A percentile compares a stretch with the other conserved stretches of the same genome.
Evolutionary conservation across 352 stramenopile species (phyloP).

Genomic region (Globisporangium cystogenes): DNA sequence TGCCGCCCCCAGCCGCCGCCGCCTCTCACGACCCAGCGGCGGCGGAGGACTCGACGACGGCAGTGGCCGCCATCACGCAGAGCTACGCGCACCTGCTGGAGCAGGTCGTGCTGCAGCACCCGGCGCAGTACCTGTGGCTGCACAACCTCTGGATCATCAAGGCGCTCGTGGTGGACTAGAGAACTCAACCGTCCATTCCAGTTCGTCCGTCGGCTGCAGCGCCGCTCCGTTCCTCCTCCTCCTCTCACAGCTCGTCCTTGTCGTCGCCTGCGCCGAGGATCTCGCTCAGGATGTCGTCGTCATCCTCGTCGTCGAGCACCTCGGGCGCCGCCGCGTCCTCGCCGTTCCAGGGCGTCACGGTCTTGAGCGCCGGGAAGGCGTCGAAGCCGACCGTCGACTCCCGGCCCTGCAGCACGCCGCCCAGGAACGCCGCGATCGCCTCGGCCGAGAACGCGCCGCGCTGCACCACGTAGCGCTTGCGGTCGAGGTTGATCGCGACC

Average conservation of each 20-base stretch:
- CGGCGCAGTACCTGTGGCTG: slow-evolving; percentile 54
- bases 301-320: slow-evolving; percentile 71
- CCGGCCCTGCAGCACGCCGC: slow-evolving; percentile 62
- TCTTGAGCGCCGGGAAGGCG: slow-evolving; percentile 55
- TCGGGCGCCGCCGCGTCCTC: slow-evolving; percentile 65
- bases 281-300: slow-evolving; percentile 86
- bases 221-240: not conserved
- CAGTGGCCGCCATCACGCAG: slow-evolving; percentile 22
- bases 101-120: slow-evolving; percentile 18
- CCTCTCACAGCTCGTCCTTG: slow-evolving; percentile 77
- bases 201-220: too few relatives aligned
- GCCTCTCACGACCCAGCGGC: not conserved
- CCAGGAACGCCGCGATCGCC: slow-evolving; percentile 70
- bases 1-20: not conserved
- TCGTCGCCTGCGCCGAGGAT: slow-evolving; percentile 46
- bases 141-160: slow-evolving; percentile 39
- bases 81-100: slow-evolving; percentile 35
- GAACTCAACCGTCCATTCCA: not conserved
- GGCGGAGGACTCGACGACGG: not conserved
- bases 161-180: not conserved
- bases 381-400: slow-evolving; percentile 61
- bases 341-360: slow-evolving; percentile 72
- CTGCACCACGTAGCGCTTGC: slow-evolving; percentile 82
- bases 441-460: slow-evolving; percentile 60
- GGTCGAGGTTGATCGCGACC: slow-evolving; percentile 84